Conservation (phyloP, 176 grass and related monocot species). For the sorghum (Sorghum bicolor) region DNA sequence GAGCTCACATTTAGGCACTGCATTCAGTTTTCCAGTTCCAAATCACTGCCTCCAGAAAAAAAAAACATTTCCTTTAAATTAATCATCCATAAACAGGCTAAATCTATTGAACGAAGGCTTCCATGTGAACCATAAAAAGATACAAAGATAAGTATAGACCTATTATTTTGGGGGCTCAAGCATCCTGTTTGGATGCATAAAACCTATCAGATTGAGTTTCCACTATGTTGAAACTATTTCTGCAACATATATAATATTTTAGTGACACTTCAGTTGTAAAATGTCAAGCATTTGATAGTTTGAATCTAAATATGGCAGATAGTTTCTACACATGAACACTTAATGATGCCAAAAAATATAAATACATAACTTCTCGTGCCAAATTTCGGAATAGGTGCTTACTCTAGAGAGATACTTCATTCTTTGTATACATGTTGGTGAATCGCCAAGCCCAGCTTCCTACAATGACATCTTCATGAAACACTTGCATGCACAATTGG, state of each 20-base stretch:
- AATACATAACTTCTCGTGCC: not conserved
- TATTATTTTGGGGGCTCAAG: not conserved
- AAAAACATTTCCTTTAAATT: too few relatives aligned
- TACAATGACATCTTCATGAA: slow-evolving; percentile 39
- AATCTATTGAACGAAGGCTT: too few relatives aligned
- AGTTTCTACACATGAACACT: not conserved
- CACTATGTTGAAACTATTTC: not conserved
- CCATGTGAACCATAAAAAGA: too few relatives aligned
- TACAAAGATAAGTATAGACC: not conserved
- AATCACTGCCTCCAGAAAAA: too few relatives aligned
- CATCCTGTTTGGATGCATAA: not conserved
- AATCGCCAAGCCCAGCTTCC: slow-evolving; percentile 84
- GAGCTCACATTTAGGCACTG: too few relatives aligned
- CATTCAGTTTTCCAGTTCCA: too few relatives aligned
- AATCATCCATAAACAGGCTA: too few relatives aligned
- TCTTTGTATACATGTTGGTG: slow-evolving; percentile 59
- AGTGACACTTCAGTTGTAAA: not conserved
- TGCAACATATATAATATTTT: not conserved
- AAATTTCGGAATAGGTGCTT: slow-evolving; percentile 14
- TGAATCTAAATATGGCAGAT: not conserved
- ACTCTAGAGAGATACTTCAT: slow-evolving; percentile 65
- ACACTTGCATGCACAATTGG: slow-evolving; percentile 3
- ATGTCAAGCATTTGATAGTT: not conserved
- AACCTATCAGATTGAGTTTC: not conserved
- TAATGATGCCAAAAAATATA: not conserved